phyloP scores from a whole-genome alignment of 1,284 basidiomycete species.

The Fereydounia khargensis region DNA sequence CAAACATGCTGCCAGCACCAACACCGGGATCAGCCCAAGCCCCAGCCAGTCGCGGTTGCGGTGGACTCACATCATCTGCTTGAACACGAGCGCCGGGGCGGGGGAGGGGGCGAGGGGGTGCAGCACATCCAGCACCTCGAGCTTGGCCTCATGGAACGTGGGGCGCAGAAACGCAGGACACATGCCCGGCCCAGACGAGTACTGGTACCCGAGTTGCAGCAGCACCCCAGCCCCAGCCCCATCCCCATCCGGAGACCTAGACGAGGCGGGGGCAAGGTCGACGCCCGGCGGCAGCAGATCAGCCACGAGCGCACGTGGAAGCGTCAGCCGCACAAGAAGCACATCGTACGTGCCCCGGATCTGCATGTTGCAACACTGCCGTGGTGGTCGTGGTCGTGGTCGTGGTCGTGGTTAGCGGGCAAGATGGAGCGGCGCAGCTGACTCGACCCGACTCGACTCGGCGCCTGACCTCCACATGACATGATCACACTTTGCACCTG shows the following conservation, averaged over 20 bases:
- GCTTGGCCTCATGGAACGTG: slow-evolving; percentile 33
- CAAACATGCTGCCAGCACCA: no score
- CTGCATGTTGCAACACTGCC: not conserved
- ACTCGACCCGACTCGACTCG: not conserved
- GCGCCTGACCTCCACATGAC: not conserved
- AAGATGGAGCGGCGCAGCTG: not conserved
- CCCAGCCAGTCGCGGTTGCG: not conserved
- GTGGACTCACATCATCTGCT: slow-evolving; percentile 21
- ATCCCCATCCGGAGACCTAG: slow-evolving; percentile 23
- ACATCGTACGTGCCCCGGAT: slow-evolving; percentile 37
- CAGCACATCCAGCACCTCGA: slow-evolving; percentile 25
- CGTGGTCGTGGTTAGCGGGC: not conserved
- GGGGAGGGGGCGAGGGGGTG: slow-evolving; percentile 6
- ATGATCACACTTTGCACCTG: not conserved
- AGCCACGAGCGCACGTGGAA: slow-evolving; percentile 24
- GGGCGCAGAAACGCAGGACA: slow-evolving; percentile 23
- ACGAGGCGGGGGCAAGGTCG: slow-evolving; percentile 7
- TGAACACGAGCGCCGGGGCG: slow-evolving; percentile 14
- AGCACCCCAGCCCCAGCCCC: no score
- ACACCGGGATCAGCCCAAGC: not conserved
- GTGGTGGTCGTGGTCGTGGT: not conserved
- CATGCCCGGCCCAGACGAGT: slow-evolving; percentile 26
- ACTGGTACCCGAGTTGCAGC: slow-evolving; percentile 32
- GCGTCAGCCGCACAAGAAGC: slow-evolving; percentile 23
- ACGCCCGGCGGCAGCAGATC: slow-evolving; percentile 28